Conservation (phyloP, 257 asterid species). For the Dorcoceras hygrometricum region DNA sequence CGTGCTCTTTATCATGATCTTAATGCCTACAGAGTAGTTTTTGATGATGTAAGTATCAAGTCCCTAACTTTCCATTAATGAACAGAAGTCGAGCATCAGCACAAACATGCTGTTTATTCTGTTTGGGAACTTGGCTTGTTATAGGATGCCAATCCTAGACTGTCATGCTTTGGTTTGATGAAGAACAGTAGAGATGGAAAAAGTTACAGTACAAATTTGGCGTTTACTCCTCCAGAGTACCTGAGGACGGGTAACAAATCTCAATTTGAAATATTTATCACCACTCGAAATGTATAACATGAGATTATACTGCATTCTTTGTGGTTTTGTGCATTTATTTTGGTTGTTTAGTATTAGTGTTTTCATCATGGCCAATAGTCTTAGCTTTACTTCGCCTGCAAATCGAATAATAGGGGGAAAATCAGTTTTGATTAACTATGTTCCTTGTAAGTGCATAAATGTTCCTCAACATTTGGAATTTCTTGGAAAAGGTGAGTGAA, state of each 20-base stretch:
- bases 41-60: conserved; percentile 70
- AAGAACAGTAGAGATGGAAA: conserved; percentile 72
- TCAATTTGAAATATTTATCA: conserved; percentile 3
- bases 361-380: neutral
- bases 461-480: neutral
- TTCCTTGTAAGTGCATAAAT: neutral
- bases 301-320: neutral
- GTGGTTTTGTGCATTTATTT: neutral
- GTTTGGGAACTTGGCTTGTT: conserved; percentile 6
- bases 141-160: conserved; percentile 58
- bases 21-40: conserved; percentile 87
- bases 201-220: conserved; percentile 70
- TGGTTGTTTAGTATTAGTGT: neutral
- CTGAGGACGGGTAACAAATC: conserved; percentile 54
- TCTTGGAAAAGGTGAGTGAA: neutral
- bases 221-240: conserved; percentile 75
- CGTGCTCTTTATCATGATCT: conserved; percentile 94
- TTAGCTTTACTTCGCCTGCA: neutral
- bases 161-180: conserved; percentile 73
- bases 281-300: neutral
- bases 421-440: neutral
- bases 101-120: neutral
- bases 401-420: neutral
- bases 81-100: neutral
- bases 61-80: conserved; percentile 6